Base-by-base conservation (phyloP, 202 grass and related monocot genomes). In the Cymbopogon flexuosus region DNA sequence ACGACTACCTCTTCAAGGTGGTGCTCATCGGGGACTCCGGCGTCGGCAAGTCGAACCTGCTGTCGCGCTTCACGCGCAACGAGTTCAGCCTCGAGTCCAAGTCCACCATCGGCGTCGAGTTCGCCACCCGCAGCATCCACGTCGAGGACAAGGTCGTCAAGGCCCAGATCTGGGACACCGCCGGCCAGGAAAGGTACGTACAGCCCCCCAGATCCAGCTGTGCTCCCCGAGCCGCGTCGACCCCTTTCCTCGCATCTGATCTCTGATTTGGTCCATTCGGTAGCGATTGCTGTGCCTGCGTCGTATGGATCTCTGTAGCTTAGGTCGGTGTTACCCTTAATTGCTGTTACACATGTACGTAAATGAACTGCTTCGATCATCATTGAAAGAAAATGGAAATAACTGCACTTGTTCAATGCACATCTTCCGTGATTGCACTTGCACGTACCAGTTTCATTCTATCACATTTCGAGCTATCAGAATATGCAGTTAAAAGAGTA, bases 81-180 rank as follows among this genome's bases (percentile, higher is more conserved):
- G 93, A 97, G 87, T 97, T 97, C 77, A 93, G 91, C 91, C 87
- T 97, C 78, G 93, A 97, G 81, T 97, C 93, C 31, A 97, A 97
- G 57, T 97, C 91, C 70, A 97, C 93, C 47, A 97, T 97, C 77
- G 93, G 93, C 58, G 91, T 93, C 34, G 91, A 97, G 87, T 97
- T 97, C 87, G 91, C 93, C 87, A 93, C 82, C 82, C 79, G 84
- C 84, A 86, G 88, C 74, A 97, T 97, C 81, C 86, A 86, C 79
- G 93, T 97, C 84, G 84, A 97, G 3, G 93, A 93, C 78, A 97
- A 97, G 90, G 93, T 93, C 41, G 81, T 94, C 89, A 97, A 97
- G 87, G 91, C 91, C 72, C 94, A 97, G 89, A 97, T 97, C 90
- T 97, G 94, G 94, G 91, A 97, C 77, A 97, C 94, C 65, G 94